Conservation (phyloP, 257 asterid species). For the Mitragyna speciosa region DNA sequence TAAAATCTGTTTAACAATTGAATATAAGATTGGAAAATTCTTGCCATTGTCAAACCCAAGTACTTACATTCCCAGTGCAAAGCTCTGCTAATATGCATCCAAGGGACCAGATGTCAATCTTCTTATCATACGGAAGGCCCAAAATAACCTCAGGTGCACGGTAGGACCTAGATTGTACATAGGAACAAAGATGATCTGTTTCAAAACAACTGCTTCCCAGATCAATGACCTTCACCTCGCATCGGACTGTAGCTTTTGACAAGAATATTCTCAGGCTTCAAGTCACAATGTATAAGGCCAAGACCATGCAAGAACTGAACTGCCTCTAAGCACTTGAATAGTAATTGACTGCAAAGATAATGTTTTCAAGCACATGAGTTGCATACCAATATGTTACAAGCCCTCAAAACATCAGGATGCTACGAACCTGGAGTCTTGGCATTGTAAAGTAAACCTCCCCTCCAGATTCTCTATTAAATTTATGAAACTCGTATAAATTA, state of each 20-base stretch:
- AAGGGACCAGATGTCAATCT: conserved; percentile 96
- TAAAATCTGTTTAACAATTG: background rate
- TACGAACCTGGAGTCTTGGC: conserved; percentile 96
- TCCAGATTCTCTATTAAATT: conserved; percentile 97
- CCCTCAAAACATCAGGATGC: conserved; percentile 16
- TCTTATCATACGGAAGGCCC: conserved; percentile 92
- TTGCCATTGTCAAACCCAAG: conserved; percentile 12
- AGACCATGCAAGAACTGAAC: conserved; percentile 89
- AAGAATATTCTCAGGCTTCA: conserved; percentile 97
- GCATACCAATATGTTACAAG: conserved; percentile 18
- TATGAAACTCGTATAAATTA: conserved; percentile 92
- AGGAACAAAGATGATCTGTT: conserved; percentile 96
- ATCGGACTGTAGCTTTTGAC: conserved; percentile 99
- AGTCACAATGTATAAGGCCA: conserved; percentile 98
- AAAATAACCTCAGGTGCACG: conserved; percentile 97
- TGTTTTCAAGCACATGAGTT: conserved; percentile 27
- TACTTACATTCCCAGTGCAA: conserved; percentile 94
- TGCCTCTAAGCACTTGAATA: conserved; percentile 94
- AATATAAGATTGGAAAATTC: background rate
- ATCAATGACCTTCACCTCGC: conserved; percentile 98
- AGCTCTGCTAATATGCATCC: conserved; percentile 99
- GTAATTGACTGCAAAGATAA: conserved; percentile 75
- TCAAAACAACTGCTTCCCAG: conserved; percentile 96
- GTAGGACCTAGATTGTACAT: conserved; percentile 95
- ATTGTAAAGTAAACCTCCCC: conserved; percentile 98